Evolutionary conservation across 1,139 yeast genomes (phyloP).

Genomic region (Scheffersomyces segobiensis): DNA sequence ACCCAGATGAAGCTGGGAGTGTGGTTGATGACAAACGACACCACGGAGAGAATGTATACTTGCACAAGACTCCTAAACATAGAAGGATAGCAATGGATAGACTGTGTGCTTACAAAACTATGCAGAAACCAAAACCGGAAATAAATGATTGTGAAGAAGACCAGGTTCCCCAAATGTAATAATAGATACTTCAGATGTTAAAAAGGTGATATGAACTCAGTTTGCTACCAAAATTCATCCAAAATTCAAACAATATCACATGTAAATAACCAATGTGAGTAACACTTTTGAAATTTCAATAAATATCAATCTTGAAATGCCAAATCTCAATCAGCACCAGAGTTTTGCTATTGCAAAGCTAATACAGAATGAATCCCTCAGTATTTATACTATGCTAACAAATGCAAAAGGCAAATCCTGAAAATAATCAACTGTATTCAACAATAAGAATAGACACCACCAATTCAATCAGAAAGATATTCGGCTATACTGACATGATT

Average conservation of each 20-base stretch:
- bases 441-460: background rate
- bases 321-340: background rate
- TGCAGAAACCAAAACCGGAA: background rate
- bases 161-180: background rate
- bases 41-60: constrained; percentile 20
- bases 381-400: background rate
- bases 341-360: no score
- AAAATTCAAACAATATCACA: background rate
- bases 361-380: background rate
- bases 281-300: background rate
- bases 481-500: background rate
- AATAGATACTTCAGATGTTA: background rate
- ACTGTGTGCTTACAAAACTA: background rate
- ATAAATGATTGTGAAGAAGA: background rate
- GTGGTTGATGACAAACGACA: constrained; percentile 39
- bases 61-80: constrained; percentile 3
- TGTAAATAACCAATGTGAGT: background rate
- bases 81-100: background rate
- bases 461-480: background rate
- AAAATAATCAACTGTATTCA: background rate
- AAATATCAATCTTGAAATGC: background rate
- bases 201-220: background rate
- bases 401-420: background rate
- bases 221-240: no score
- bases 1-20: constrained; percentile 66